A percentile compares a stretch with the other conserved stretches of the same genome.
Conservation (phyloP, 2,329 filamentous ascomycete species). For the Exophiala spinifera region DNA sequence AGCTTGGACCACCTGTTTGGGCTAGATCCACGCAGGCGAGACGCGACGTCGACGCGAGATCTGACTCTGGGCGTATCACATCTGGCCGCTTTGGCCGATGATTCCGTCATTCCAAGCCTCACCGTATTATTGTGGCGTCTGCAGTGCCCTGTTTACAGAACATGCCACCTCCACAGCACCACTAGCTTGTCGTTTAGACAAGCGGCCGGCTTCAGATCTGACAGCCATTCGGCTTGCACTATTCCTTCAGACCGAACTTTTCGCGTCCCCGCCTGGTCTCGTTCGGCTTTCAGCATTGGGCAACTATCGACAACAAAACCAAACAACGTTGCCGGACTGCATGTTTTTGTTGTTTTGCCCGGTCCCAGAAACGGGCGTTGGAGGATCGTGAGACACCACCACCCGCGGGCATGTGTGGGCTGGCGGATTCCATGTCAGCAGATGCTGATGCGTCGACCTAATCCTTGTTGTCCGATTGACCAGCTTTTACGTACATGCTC, state of each 20-base stretch:
- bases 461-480: conserved; percentile 17
- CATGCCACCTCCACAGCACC: conserved; percentile 9
- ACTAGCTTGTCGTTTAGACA: conserved; percentile 4
- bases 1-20: conserved; percentile 6
- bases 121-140: conserved; percentile 20
- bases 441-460: neutral
- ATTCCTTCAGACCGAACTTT: conserved; percentile 14
- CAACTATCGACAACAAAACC: conserved; percentile 13
- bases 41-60: conserved; percentile 25
- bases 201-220: neutral
- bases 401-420: neutral
- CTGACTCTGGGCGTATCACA: conserved; percentile 23
- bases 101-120: conserved; percentile 19
- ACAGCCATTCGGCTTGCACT: conserved; percentile 13
- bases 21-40: conserved; percentile 9
- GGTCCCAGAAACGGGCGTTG: neutral
- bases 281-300: conserved; percentile 4
- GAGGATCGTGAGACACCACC: neutral
- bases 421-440: conserved; percentile 7
- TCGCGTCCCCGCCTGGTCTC: conserved; percentile 8
- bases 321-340: conserved; percentile 1
- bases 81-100: conserved; percentile 3
- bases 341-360: neutral
- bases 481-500: conserved; percentile 25
- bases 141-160: conserved; percentile 5